Evolutionary conservation across 1,139 yeast species (phyloP), one percentile per base, ranked within the genome.

Genomic region (Hansenula lynferdii): DNA sequence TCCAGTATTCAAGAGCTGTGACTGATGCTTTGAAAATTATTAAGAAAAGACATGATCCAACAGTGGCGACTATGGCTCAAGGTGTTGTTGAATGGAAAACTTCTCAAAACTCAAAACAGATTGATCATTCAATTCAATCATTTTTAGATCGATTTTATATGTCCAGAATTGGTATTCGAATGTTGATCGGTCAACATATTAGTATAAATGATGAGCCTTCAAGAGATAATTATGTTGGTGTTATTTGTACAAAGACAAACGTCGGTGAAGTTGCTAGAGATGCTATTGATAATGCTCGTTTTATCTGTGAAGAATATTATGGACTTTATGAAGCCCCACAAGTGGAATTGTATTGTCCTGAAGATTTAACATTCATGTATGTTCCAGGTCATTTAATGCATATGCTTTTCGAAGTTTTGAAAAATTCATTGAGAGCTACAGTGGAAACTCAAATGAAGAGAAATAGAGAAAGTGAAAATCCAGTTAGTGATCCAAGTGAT

Each of bases 371-470:
- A 4, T 85, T 85, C 61, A 84, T 85, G 87, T 86, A 86, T 53
- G 95, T 86, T 7, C 95, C 95, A 2, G 95, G 95, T 11, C 96
- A 86, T 62, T 70, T 86, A 57, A 82, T 85, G 51, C 96, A 86
- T 56, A 85, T 86, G 92, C 62, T 86, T 21, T 86, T 85, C 60
- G 96, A 86, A 61, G 84, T 87, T 4, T 68, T 86, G 60, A 86
- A 86, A 56, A 86, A 86, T 61, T 82, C 94, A 12, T 66, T 86
- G 33, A 66, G 96, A 36, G 95, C 96, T 17, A 85, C 94, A 1
- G 87, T 86, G 39, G 95, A 86, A 58, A 79, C 42, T 49, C 68
- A 45, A 70, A 69, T 56, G 60, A 41, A 61, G 62, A 44, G 66
- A 62, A 59, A 64, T 64, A 37, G 61, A 67, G 51, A 64, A 67